A percentile compares a stretch with the other conserved stretches of the same genome.
Conservation (phyloP, 306 rosid species). For the Acacia confusa region DNA sequence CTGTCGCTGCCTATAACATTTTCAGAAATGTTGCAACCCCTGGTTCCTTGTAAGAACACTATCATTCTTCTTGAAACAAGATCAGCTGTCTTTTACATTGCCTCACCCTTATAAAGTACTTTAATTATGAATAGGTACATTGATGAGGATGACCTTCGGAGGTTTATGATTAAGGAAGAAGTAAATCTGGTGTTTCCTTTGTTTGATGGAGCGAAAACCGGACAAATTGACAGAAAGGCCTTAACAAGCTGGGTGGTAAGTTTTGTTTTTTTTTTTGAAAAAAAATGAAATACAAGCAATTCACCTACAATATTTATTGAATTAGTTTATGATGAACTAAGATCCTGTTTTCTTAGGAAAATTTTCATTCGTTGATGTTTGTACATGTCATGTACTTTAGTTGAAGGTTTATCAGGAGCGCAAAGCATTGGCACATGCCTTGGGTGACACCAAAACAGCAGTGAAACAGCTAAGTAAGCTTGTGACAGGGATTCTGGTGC, state of each 20-base stretch:
- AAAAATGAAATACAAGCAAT: background rate
- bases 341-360: slow-evolving; percentile 8
- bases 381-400: slow-evolving; percentile 43
- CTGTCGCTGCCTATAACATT: slow-evolving; percentile 68
- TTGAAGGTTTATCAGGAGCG: slow-evolving; percentile 83
- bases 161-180: slow-evolving; percentile 88
- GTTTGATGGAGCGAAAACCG: slow-evolving; percentile 52
- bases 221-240: slow-evolving; percentile 62
- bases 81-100: background rate
- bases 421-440: slow-evolving; percentile 83
- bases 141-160: slow-evolving; percentile 68
- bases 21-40: slow-evolving; percentile 67
- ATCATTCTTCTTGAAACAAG: background rate
- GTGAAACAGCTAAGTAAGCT: slow-evolving; percentile 82
- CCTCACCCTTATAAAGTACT: background rate
- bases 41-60: slow-evolving; percentile 61
- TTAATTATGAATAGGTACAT: slow-evolving; percentile 55
- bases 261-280: background rate
- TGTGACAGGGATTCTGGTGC: slow-evolving; percentile 49
- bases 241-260: slow-evolving; percentile 86
- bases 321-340: background rate
- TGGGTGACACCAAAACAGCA: slow-evolving; percentile 88
- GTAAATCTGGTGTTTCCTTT: slow-evolving; percentile 68
- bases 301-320: background rate
- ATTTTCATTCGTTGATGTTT: background rate